Percentiles rank a stretch among this genome's conserved stretches.
phyloP scores from a whole-genome alignment of 371 early-diverging fungal genomes.

The Rhizopus microsporus region DNA sequence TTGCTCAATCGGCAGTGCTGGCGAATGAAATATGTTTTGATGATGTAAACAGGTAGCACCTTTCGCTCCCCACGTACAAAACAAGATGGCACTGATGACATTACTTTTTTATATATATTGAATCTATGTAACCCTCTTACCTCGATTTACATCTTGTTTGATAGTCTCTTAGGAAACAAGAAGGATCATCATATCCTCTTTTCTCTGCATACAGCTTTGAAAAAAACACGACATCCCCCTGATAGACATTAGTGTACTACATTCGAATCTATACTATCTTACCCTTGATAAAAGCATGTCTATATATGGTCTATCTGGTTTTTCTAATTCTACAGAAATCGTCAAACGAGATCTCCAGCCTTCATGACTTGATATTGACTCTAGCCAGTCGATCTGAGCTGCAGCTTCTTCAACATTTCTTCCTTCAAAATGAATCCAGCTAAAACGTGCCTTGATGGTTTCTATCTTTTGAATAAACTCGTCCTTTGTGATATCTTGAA shows the following conservation, averaged over 20 bases:
- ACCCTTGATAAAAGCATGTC: conserved; percentile 52
- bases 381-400: conserved; percentile 59
- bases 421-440: conserved; percentile 77
- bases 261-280: background rate
- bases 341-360: conserved; percentile 50
- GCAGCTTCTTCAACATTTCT: conserved; percentile 57
- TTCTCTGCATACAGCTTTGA: conserved; percentile 67
- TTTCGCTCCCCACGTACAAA: conserved; percentile 64
- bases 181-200: conserved; percentile 48
- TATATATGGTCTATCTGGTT: conserved; percentile 62
- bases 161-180: conserved; percentile 12
- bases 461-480: conserved; percentile 49
- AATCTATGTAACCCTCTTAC: conserved; percentile 2
- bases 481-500: conserved; percentile 49
- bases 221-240: conserved; percentile 73
- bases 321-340: conserved; percentile 70
- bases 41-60: conserved; percentile 56
- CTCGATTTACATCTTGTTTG: conserved; percentile 17
- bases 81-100: conserved; percentile 47
- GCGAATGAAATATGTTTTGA: conserved; percentile 21
- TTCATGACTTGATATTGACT: conserved; percentile 41
- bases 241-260: background rate
- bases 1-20: conserved; percentile 8
- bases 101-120: background rate
- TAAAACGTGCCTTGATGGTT: conserved; percentile 19